phyloP scores from a whole-genome alignment of 2,329 filamentous ascomycete species.

The Phialophora verrucosa region DNA sequence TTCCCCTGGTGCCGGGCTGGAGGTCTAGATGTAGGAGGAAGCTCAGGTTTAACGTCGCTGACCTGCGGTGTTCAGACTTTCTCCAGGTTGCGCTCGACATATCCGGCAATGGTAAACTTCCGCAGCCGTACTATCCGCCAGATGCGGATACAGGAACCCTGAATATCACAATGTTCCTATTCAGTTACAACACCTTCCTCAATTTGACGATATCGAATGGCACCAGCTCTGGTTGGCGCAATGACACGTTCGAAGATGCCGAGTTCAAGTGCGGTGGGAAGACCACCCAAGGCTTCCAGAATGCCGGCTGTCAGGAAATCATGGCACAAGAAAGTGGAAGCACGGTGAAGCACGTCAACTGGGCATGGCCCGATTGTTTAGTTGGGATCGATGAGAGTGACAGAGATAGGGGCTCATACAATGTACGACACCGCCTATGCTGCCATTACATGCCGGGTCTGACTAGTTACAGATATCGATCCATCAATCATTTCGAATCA shows the following conservation, averaged over 20 bases:
- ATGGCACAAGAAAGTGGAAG: conserved; percentile 68
- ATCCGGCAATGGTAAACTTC: conserved; percentile 67
- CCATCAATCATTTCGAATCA: conserved; percentile 71
- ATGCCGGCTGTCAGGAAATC: conserved; percentile 65
- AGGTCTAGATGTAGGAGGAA: neutral
- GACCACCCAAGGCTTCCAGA: conserved; percentile 39
- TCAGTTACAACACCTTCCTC: conserved; percentile 64
- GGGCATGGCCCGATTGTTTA: conserved; percentile 73
- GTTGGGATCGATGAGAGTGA: conserved; percentile 61
- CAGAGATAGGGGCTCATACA: conserved; percentile 23
- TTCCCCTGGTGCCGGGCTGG: neutral
- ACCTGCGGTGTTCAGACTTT: conserved; percentile 42
- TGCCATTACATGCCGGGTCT: neutral
- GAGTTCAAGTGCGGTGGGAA: conserved; percentile 43
- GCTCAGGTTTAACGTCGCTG: neutral
- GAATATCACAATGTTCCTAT: conserved; percentile 71
- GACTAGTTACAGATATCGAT: conserved; percentile 65
- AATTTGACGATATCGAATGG: conserved; percentile 74
- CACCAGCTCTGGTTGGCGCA: conserved; percentile 51
- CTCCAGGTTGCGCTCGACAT: conserved; percentile 72
- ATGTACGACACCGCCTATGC: conserved; percentile 11
- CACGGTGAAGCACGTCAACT: conserved; percentile 76
- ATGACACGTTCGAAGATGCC: conserved; percentile 11
- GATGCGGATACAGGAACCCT: conserved; percentile 63
- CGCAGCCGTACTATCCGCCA: conserved; percentile 60